phyloP scores from a whole-genome alignment of 2,329 filamentous ascomycete genomes.

The Neopestalotiopsis sp. region DNA sequence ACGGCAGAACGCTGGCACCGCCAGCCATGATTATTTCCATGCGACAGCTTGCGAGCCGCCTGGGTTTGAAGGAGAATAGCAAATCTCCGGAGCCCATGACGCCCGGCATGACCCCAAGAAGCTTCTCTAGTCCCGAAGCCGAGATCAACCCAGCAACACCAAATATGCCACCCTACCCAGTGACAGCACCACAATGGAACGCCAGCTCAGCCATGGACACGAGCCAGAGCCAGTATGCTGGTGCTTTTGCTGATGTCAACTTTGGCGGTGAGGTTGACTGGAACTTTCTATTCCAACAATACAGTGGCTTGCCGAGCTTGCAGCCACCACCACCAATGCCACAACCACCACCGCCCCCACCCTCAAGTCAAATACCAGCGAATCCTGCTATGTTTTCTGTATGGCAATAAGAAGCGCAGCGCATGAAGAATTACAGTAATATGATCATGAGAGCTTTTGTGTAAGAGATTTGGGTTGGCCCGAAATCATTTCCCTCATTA shows the following conservation, averaged over 20 bases:
- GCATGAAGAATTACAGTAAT: not conserved
- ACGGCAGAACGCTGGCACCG: slow-evolving; percentile 47
- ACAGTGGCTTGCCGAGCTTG: slow-evolving; percentile 29
- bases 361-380: not conserved
- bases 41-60: slow-evolving; percentile 44
- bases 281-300: slow-evolving; percentile 37
- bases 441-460: not conserved
- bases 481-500: not conserved
- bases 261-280: slow-evolving; percentile 41
- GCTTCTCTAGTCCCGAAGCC: slow-evolving; percentile 15
- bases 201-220: slow-evolving; percentile 29
- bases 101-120: slow-evolving; percentile 4
- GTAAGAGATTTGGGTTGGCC: not conserved
- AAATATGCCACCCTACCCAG: slow-evolving; percentile 7
- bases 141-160: slow-evolving; percentile 24
- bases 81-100: slow-evolving; percentile 31
- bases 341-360: not conserved
- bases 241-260: slow-evolving; percentile 37
- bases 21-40: slow-evolving; percentile 56
- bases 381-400: slow-evolving; percentile 5
- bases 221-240: slow-evolving; percentile 33
- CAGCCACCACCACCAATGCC: not conserved
- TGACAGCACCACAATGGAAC: slow-evolving; percentile 27
- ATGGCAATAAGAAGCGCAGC: not conserved
- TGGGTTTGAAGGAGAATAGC: slow-evolving; percentile 40